Conservation (phyloP, 108 stramenopile species). For the Poteriospumella lacustris region DNA sequence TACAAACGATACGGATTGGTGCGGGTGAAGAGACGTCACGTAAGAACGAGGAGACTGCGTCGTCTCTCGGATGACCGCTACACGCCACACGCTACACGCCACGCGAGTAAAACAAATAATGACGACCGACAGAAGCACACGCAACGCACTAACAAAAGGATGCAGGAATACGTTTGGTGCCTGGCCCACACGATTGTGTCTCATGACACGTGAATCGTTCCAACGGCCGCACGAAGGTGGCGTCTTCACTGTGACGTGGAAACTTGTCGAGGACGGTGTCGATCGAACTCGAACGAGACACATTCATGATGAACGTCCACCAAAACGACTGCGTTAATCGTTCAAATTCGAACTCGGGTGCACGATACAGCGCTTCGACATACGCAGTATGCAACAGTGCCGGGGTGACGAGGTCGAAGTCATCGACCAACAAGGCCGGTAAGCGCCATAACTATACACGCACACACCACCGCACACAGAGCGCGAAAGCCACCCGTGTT, state of each 20-base stretch:
- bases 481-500: background rate
- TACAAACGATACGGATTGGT: too few relatives aligned
- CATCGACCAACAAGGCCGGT: constrained; percentile 17
- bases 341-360: constrained; percentile 11
- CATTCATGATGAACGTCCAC: constrained; percentile 11
- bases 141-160: background rate
- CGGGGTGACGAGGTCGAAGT: constrained; percentile 1
- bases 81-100: too few relatives aligned
- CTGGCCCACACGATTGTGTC: background rate
- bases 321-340: constrained; percentile 22
- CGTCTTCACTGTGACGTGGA: background rate
- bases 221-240: background rate
- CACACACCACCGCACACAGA: too few relatives aligned
- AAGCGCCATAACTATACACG: background rate
- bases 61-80: too few relatives aligned
- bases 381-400: constrained; percentile 9
- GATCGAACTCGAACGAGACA: background rate
- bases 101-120: too few relatives aligned
- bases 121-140: too few relatives aligned
- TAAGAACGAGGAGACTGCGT: too few relatives aligned
- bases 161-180: background rate
- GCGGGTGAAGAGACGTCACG: too few relatives aligned
- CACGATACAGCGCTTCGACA: constrained; percentile 26
- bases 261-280: background rate
- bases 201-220: background rate